Conservation (phyloP, 75 land plant genomes). For the Sequoiadendron giganteum region DNA sequence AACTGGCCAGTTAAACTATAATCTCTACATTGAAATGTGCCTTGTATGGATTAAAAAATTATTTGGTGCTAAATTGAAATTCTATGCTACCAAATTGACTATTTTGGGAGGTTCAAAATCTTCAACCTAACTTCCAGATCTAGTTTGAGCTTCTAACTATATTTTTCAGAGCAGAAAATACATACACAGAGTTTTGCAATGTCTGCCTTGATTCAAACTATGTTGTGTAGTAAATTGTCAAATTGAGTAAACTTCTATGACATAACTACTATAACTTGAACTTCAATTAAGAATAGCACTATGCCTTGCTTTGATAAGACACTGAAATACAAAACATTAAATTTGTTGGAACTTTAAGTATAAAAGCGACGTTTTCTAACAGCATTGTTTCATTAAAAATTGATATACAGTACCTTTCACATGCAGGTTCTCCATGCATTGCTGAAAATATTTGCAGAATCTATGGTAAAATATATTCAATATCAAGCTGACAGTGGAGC, state of each 20-base stretch:
- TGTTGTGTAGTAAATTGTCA: not conserved
- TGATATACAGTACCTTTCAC: not conserved
- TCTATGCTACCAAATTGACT: not conserved
- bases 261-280: not conserved
- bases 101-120: not conserved
- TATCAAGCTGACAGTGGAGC: conserved; percentile 98
- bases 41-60: not conserved
- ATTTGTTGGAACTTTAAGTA: not conserved
- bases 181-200: not conserved
- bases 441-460: conserved; percentile 76
- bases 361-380: not conserved
- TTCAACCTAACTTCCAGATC: not conserved
- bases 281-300: not conserved
- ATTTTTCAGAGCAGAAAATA: not conserved
- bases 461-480: conserved; percentile 78
- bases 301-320: not conserved
- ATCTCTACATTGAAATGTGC: not conserved
- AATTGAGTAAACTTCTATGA: not conserved
- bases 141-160: not conserved
- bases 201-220: not conserved
- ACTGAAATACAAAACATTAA: not conserved
- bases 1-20: not conserved
- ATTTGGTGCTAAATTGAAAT: not conserved
- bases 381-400: not conserved
- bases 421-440: conserved; percentile 85